Base-by-base conservation (phyloP, 768 basidiomycete species). In the Trametes punicea region DNA sequence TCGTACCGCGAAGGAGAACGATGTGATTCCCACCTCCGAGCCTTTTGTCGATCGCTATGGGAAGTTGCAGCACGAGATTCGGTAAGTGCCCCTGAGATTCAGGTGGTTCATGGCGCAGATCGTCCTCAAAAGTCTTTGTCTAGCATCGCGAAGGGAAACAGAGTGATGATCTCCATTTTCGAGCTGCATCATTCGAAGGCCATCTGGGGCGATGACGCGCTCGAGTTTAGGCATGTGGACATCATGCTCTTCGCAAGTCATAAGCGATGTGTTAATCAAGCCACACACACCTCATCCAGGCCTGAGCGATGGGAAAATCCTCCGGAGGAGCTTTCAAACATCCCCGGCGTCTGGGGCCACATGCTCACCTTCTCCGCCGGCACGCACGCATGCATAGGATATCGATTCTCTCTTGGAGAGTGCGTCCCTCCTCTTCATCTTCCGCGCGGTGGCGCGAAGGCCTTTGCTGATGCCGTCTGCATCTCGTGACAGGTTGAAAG, bases 301-400 rank as follows among this genome's bases (percentile, higher is more conserved):
- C 86, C 86, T 0, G 85, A 87, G 61, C 74, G 86, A 1, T 88
- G 87, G 87, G 64, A 70, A 15, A 61, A 71, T 6, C 40, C 26
- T 4, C 82, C 84, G 0, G 74, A 78, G 31, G 71, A 71, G 2
- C 76, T 74, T 1, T 65, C 63, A 3, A 55, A 64, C 0, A 70
- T 87, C 27, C 87, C 87, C 7, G 81, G 84, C 7, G 74, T 86
- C 0, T 85, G 79, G 78, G 76, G 79, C 13, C 78, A 84, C 61
- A 62, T 81, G 60, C 63, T 86, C 34, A 78, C 81, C 0, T 88
- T 88, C 74, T 56, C 82, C 2, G 82, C 81, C 26, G 87, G 87
- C 3, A 80, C 83, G 10, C 75, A 77, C 18, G 75, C 81, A 0
- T 88, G 86, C 52, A 86, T 87, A 26, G 84, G 85, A 0, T 86